Conservation (phyloP, 768 basidiomycete species). For the Guyanaporus albipodus region DNA sequence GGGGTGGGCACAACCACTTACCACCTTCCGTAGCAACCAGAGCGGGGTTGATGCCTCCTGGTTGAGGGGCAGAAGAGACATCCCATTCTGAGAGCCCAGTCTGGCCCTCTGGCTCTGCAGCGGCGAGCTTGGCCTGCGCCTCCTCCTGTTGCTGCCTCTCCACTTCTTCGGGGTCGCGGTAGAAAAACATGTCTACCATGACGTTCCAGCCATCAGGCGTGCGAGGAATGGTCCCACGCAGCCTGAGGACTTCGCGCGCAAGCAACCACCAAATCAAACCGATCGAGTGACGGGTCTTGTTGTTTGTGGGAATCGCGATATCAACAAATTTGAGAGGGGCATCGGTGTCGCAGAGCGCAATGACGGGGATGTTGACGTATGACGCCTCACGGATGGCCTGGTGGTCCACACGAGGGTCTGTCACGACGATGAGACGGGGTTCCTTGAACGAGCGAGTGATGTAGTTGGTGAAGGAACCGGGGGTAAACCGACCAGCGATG, state of each 20-base stretch:
- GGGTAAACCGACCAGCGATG: constrained; percentile 98
- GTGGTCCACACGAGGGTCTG: constrained; percentile 99
- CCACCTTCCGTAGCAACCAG: constrained; percentile 63
- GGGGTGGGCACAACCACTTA: constrained; percentile 21
- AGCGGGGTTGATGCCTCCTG: constrained; percentile 73
- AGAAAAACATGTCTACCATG: constrained; percentile 99
- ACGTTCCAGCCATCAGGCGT: constrained; percentile 93
- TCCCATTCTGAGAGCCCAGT: constrained; percentile 67
- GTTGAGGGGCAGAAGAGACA: constrained; percentile 59
- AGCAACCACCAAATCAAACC: constrained; percentile 98
- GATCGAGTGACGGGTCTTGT: constrained; percentile 97
- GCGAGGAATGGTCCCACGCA: constrained; percentile 91
- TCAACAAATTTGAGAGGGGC: constrained; percentile 97
- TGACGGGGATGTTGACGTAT: constrained; percentile 99
- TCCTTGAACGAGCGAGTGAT: constrained; percentile 99
- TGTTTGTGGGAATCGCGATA: constrained; percentile 98
- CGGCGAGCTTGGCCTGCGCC: constrained; percentile 72
- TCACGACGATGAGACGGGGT: constrained; percentile 96
- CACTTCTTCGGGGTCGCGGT: constrained; percentile 98
- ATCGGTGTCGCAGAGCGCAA: constrained; percentile 98
- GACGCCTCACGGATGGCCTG: constrained; percentile 99
- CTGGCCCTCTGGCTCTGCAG: constrained; percentile 56
- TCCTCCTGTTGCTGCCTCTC: constrained; percentile 97
- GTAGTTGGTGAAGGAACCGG: constrained; percentile 99
- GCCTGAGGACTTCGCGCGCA: constrained; percentile 93